These are phyloP conservation scores for Brettanomyces sp. DNA, from an alignment of 805 yeast species.

Conservation along the genomic window DNA sequence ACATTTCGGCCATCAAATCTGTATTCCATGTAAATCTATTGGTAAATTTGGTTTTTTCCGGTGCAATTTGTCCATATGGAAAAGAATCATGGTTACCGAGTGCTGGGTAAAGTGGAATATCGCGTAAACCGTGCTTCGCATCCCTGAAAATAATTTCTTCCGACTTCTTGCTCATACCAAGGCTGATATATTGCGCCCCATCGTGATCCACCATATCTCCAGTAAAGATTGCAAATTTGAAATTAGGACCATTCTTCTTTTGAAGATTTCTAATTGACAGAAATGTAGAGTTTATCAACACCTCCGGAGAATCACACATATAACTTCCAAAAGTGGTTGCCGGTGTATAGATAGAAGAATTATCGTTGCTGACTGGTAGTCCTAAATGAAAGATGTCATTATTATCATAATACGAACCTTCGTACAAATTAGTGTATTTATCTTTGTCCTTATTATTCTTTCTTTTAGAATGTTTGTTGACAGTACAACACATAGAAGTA, in stretches of 20 bases:
- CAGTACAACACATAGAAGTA: constrained; percentile 50
- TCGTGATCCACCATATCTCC: constrained; percentile 72
- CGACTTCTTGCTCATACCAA: constrained; percentile 41
- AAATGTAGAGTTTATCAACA: constrained; percentile 50
- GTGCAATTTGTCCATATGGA: constrained; percentile 66
- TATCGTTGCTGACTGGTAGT: constrained; percentile 14
- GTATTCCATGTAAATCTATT: constrained; percentile 36
- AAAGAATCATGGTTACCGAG: constrained; percentile 67
- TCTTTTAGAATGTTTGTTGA: constrained; percentile 26
- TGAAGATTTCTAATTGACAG: constrained; percentile 30
- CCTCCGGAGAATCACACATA: constrained; percentile 57
- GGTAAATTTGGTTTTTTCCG: constrained; percentile 34
- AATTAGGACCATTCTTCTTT: constrained; percentile 24
- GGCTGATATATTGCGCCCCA: constrained; percentile 36
- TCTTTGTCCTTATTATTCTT: neutral
- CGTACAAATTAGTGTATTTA: neutral
- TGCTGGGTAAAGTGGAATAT: constrained; percentile 50
- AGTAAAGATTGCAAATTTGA: constrained; percentile 58
- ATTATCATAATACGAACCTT: constrained; percentile 16
- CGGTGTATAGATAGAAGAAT: constrained; percentile 31
- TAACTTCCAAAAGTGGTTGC: constrained; percentile 57
- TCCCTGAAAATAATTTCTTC: constrained; percentile 43
- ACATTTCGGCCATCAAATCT: constrained; percentile 38
- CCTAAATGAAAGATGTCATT: constrained; percentile 24
- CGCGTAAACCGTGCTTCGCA: constrained; percentile 38